Base-by-base conservation (phyloP, 805 yeast species). In the Brettanomyces nanus region DNA sequence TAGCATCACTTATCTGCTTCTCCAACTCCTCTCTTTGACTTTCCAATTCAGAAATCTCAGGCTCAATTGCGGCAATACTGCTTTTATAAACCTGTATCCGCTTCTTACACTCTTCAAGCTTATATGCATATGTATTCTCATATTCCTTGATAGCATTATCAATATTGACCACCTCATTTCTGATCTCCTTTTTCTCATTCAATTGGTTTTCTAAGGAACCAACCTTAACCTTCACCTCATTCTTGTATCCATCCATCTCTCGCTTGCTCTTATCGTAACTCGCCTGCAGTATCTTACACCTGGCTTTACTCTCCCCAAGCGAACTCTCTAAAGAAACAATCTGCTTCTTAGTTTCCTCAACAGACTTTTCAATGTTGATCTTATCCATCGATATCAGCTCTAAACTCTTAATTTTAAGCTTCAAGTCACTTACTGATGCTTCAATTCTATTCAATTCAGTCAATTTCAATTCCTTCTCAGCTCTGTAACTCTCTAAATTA, bases 11-110 rank as follows among this genome's bases (percentile, higher is more conserved):
- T 40, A 29, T 45, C 39, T 69, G 69, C 4, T 73, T 56, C 54
- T 80, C 85, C 37, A 82, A 61, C 46, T 76, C 80, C 80, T 83
- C 76, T 48, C 75, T 76, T 29, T 69, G 62, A 48, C 75, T 81
- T 47, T 71, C 74, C 37, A 73, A 59, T 4, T 61, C 55, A 25
- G 66, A 65, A 6, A 46, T 32, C 6, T 31, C 13, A 3, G 20
- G 6, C 18, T 39, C 37, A 4, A n/a, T 3, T 14, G 19, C 9
- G 3, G 26, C 11, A 14, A 48, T 41, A 4, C 37, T 15, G 2
- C 9, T 41, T 10, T 54, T 59, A 1, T 55, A 36, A 1, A 45
- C 39, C 2, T 54, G 46, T 2, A 66, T 52, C 18, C 56, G 47
- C 2, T 36, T 35, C 31, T 66, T 69, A 1, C 64, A 41, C 4